Conservation (phyloP, 2,329 filamentous ascomycete genomes). For the Penicillium oxalicum region DNA sequence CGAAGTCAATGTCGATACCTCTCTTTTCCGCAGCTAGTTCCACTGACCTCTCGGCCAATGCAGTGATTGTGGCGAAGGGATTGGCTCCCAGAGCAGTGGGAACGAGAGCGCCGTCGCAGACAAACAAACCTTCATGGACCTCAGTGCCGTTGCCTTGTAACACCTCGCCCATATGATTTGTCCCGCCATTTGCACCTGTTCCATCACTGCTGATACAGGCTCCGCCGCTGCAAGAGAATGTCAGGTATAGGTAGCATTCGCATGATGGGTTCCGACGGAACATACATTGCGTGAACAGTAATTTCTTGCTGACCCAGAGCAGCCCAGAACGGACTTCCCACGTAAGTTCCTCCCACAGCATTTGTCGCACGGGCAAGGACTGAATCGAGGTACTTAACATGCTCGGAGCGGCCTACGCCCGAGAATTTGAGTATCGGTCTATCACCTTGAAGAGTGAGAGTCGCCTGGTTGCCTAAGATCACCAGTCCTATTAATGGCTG, state of each 20-base stretch:
- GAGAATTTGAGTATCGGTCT: not conserved
- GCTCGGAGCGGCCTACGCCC: conserved; percentile 9
- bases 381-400: conserved; percentile 12
- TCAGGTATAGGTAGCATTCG: not conserved
- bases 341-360: conserved; percentile 4
- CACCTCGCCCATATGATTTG: conserved; percentile 57
- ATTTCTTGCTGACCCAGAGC: conserved; percentile 25
- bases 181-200: conserved; percentile 52
- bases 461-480: conserved; percentile 1
- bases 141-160: conserved; percentile 50
- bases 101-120: conserved; percentile 57
- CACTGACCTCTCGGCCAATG: conserved; percentile 60
- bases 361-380: not conserved
- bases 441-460: not conserved
- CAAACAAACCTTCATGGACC: conserved; percentile 53
- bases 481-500: conserved; percentile 1
- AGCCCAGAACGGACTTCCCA: conserved; percentile 1
- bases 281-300: conserved; percentile 3
- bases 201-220: conserved; percentile 58
- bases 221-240: conserved; percentile 36
- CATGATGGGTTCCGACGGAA: not conserved
- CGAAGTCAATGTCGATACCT: conserved; percentile 41
- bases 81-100: conserved; percentile 58
- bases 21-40: conserved; percentile 44
- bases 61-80: conserved; percentile 63